Conservation (phyloP, 352 stramenopile species). For the Bremia lactucae region DNA sequence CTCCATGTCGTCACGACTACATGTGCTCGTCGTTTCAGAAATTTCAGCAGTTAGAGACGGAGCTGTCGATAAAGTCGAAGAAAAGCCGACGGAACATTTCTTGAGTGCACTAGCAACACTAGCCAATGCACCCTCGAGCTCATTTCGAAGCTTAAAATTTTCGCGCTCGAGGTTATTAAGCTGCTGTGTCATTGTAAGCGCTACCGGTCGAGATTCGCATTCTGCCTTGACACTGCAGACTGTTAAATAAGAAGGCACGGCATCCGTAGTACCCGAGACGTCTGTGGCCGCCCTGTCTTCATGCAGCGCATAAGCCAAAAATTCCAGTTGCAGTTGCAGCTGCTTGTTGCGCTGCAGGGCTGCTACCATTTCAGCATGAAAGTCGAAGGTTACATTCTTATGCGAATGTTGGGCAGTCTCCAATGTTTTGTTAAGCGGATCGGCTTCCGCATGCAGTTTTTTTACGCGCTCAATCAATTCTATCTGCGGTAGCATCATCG, state of each 20-base stretch:
- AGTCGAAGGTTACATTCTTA: slow-evolving; percentile 28
- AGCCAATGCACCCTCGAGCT: slow-evolving; percentile 29
- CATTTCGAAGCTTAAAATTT: slow-evolving; percentile 56
- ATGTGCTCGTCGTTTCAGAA: slow-evolving; percentile 38
- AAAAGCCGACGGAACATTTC: slow-evolving; percentile 19
- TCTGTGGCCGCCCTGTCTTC: slow-evolving; percentile 43
- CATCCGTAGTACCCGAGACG: slow-evolving; percentile 32
- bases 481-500: slow-evolving; percentile 52
- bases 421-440: slow-evolving; percentile 18
- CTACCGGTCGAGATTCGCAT: slow-evolving; percentile 26
- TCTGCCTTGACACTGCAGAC: slow-evolving; percentile 18
- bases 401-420: slow-evolving; percentile 9
- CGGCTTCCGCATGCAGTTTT: slow-evolving; percentile 42
- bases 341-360: slow-evolving; percentile 55
- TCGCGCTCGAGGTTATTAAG: slow-evolving; percentile 62
- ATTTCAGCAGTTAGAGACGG: slow-evolving; percentile 26
- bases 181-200: slow-evolving; percentile 58
- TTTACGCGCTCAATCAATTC: slow-evolving; percentile 71
- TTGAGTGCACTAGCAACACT: slow-evolving; percentile 30
- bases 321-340: slow-evolving; percentile 52
- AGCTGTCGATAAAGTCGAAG: slow-evolving; percentile 13
- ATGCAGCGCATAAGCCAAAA: slow-evolving; percentile 40
- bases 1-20: slow-evolving; percentile 39
- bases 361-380: slow-evolving; percentile 36
- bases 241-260: slow-evolving; percentile 13